A percentile compares a stretch with the other conserved stretches of the same genome.
These are phyloP conservation scores for Corymbia calophylla DNA, from an alignment of 441 rosid genomes.

Conservation along the genomic window DNA sequence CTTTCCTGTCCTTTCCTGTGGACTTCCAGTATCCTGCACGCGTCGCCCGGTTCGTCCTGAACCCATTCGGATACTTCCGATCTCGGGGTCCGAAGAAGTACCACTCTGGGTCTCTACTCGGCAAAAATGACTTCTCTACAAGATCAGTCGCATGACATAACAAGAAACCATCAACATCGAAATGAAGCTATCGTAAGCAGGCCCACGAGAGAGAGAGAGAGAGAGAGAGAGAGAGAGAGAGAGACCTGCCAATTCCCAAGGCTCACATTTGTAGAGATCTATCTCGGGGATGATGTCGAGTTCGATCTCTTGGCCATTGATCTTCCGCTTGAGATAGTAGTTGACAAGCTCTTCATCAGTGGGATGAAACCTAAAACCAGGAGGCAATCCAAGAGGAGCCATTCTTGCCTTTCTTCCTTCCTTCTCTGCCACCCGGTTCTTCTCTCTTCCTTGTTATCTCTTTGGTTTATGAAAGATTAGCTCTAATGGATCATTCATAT, in stretches of 20 bases:
- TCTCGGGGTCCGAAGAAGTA: constrained; percentile 91
- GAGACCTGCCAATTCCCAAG: constrained; percentile 83
- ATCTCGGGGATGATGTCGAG: constrained; percentile 93
- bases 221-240: background rate
- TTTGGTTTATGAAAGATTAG: background rate
- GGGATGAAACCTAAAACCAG: constrained; percentile 88
- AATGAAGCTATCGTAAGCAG: background rate
- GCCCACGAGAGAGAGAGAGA: background rate
- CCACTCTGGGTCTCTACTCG: constrained; percentile 95
- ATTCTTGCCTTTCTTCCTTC: constrained; percentile 13
- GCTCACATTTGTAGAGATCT: constrained; percentile 96
- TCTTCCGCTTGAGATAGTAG: constrained; percentile 82
- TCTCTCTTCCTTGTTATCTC: background rate
- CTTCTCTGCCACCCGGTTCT: background rate
- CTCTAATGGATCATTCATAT: background rate
- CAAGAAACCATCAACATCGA: background rate
- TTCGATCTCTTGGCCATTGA: constrained; percentile 74
- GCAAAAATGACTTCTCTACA: constrained; percentile 80
- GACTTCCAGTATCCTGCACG: constrained; percentile 94
- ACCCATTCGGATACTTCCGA: constrained; percentile 86
- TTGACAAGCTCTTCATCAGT: constrained; percentile 93
- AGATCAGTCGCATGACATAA: background rate
- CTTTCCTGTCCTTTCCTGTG: constrained; percentile 81
- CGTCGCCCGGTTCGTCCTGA: constrained; percentile 85
- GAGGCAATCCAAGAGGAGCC: constrained; percentile 93